Percentiles rank a stretch among this genome's conserved stretches.
phyloP scores from a whole-genome alignment of 257 asterid genomes.

The Linaria vulgaris region DNA sequence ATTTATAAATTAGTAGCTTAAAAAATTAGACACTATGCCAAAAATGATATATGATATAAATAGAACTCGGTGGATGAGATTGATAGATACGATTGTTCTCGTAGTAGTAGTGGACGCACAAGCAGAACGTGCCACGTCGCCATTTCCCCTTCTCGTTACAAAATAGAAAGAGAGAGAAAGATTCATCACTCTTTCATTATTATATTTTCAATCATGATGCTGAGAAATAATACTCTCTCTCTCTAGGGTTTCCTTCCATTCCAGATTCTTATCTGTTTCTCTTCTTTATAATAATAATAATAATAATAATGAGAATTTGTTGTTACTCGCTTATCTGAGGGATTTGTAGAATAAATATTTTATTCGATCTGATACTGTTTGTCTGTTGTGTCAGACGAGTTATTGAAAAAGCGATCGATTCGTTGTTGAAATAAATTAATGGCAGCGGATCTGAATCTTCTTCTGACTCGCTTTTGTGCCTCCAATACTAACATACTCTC shows the following conservation, averaged over 20 bases:
- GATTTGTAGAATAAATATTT: too few relatives aligned
- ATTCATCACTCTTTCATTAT: neutral
- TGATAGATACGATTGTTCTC: too few relatives aligned
- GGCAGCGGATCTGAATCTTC: slow-evolving; percentile 53
- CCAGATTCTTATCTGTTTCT: slow-evolving; percentile 8
- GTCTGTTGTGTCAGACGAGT: slow-evolving; percentile 14
- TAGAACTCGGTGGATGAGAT: too few relatives aligned
- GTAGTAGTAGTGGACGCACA: neutral
- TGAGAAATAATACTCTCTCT: neutral
- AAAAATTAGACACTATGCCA: too few relatives aligned
- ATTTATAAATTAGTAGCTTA: too few relatives aligned
- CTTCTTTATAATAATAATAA: neutral
- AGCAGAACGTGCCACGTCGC: slow-evolving; percentile 4
- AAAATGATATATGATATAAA: too few relatives aligned
- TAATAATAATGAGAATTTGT: neutral
- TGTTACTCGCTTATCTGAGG: too few relatives aligned
- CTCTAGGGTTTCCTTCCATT: slow-evolving; percentile 46
- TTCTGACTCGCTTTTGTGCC: slow-evolving; percentile 37
- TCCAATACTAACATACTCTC: slow-evolving; percentile 33
- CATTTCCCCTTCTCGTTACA: neutral
- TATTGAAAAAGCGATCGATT: slow-evolving; percentile 25
- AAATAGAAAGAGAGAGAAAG: neutral
- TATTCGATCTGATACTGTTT: slow-evolving; percentile 37
- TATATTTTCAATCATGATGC: neutral
- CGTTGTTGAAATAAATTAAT: slow-evolving; percentile 23